Percentiles rank a stretch among this genome's conserved stretches.
Evolutionary conservation across 75 land plant species (phyloP).

Genomic region (Sequoia sempervirens): DNA sequence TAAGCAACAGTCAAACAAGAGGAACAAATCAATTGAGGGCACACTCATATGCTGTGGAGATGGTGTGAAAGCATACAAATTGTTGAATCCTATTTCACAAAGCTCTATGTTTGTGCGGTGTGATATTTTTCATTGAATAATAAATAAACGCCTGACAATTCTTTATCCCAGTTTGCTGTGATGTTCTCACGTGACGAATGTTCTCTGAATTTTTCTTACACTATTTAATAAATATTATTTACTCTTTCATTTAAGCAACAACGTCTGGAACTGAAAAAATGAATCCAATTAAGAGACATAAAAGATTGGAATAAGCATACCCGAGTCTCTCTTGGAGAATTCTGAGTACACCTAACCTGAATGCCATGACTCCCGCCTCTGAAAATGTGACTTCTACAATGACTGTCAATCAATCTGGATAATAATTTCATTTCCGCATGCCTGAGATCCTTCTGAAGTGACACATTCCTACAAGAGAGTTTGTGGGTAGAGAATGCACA

Average conservation of each 20-base stretch:
- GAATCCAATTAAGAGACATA: not conserved
- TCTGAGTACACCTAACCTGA: not conserved
- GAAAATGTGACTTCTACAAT: not conserved
- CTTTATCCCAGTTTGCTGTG: not conserved
- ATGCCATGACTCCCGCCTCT: constrained; percentile 2
- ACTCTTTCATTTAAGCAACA: not conserved
- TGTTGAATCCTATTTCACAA: not conserved
- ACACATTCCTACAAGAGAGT: not conserved
- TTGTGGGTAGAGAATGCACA: not conserved
- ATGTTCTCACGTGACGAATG: not conserved
- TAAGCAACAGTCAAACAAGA: not conserved
- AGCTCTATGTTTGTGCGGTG: not conserved
- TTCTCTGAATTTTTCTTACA: not conserved
- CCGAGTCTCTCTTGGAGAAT: not conserved
- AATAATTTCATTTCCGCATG: not conserved
- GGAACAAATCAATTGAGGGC: not conserved
- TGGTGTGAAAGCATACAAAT: not conserved
- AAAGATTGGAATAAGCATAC: not conserved
- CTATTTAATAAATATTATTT: not conserved
- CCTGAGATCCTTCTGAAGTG: not conserved
- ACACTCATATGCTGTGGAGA: not conserved
- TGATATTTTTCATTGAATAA: not conserved
- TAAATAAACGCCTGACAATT: not conserved
- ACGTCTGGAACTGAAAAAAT: not conserved
- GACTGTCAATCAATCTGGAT: not conserved